Evolutionary conservation across 83 land plant species (phyloP), one percentile per base, ranked within the genome.

Genomic region (Isoetes engelmannii): DNA sequence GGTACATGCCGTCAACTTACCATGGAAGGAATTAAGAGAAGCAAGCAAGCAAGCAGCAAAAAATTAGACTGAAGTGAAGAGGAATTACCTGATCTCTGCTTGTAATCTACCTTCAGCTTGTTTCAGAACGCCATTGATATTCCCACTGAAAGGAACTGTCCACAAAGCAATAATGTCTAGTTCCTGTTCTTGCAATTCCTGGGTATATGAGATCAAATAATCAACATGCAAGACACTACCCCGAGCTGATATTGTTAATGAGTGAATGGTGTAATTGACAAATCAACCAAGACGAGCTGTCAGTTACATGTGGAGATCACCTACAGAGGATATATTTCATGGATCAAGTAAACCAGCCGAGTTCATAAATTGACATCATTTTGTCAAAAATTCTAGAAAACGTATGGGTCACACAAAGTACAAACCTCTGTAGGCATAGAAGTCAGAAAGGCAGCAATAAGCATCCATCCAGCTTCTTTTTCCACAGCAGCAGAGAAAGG

Each of bases 381-480:
- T 28, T 28, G 2, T 28, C 37, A 28, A 28, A 28, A 28, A 28
- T 28, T 28, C 37, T 28, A 28, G 37, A 28, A 28, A 28, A 2
- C 2, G 37, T 28, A 28, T 28, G 37, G 37, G 37, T 28, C 37
- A 28, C 37, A 28, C 37, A 28, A 28, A 28, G 1, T 28, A 28
- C 37, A 28, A 28, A 90, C 99, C 88, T 94, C 97, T 75, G 84
- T 94, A 61, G 97, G 86, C 93, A 94, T 82, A 9, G 90, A 86
- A 8, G 90, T 70, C 17, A 90, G 62, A 66, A 86, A 74, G 67
- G 97, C 82, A 62, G 89, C 87, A 59, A 94, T 77, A 60, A 90
- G 85, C 61, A 83, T 61, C 99, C 99, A 94, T 42, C 97, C 99
- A 66, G 93, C 86, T 80, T 94, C 96, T 67, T 85, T 84, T 71